These are phyloP conservation scores for Fusarium poae DNA, from an alignment of 2,329 filamentous ascomycete genomes.

Conservation along the genomic window DNA sequence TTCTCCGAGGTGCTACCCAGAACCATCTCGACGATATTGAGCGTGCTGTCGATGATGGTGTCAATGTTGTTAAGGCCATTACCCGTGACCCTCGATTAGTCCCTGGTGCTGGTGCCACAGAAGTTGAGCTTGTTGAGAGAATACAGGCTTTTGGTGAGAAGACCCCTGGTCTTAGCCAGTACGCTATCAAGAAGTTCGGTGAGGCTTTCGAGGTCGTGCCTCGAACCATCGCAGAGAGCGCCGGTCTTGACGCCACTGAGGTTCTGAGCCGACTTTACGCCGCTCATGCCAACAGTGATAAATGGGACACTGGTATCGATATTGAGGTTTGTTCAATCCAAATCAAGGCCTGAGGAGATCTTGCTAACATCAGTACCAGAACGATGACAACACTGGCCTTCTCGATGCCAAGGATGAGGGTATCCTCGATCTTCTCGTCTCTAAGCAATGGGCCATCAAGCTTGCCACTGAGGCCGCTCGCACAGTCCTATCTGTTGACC, in stretches of 20 bases:
- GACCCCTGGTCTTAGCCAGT: slow-evolving; percentile 92
- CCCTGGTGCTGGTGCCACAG: slow-evolving; percentile 92
- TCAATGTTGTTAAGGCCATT: slow-evolving; percentile 98
- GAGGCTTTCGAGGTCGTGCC: slow-evolving; percentile 98
- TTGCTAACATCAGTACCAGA: slow-evolving; percentile 59
- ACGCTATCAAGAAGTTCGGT: slow-evolving; percentile 96
- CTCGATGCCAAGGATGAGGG: slow-evolving; percentile 88
- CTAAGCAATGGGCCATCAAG: slow-evolving; percentile 97
- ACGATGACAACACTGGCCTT: slow-evolving; percentile 82
- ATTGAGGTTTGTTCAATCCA: slow-evolving; percentile 73
- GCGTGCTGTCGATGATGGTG: slow-evolving; percentile 95
- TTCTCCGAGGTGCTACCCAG: slow-evolving; percentile 94
- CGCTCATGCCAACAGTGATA: slow-evolving; percentile 88
- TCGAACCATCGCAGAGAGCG: slow-evolving; percentile 92
- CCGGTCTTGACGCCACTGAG: slow-evolving; percentile 96
- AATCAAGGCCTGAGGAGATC: not conserved
- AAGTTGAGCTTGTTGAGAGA: slow-evolving; percentile 92
- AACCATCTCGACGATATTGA: slow-evolving; percentile 98
- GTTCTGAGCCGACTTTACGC: slow-evolving; percentile 92
- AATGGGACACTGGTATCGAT: slow-evolving; percentile 93
- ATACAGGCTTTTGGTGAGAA: slow-evolving; percentile 92
- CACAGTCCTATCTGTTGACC: slow-evolving; percentile 95
- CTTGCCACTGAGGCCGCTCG: slow-evolving; percentile 94
- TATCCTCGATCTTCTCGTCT: slow-evolving; percentile 90
- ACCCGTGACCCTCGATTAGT: slow-evolving; percentile 93